Conservation (phyloP, 768 basidiomycete genomes). For the Paxillus ammoniavirescens region DNA sequence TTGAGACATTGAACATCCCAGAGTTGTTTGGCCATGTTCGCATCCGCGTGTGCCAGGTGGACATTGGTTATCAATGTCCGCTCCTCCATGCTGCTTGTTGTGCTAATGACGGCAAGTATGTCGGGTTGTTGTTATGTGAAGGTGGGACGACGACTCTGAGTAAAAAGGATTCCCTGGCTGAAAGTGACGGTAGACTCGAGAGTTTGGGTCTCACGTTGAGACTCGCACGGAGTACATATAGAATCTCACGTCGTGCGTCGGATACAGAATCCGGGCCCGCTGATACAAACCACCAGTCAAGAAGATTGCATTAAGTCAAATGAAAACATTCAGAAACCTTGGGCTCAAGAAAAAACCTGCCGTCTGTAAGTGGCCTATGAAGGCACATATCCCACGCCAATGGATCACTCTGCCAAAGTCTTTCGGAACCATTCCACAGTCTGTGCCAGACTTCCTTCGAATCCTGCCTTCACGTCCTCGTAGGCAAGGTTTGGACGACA, state of each 20-base stretch:
- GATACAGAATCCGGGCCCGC: no score
- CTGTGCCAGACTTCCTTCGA: constrained; percentile 43
- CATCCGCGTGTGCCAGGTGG: constrained; percentile 30
- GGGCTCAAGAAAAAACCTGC: neutral
- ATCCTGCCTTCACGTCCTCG: constrained; percentile 43
- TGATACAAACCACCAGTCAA: no score
- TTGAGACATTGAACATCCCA: constrained; percentile 33
- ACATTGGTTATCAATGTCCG: constrained; percentile 25
- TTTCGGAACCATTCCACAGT: constrained; percentile 42
- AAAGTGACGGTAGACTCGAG: no score
- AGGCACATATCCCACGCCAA: neutral
- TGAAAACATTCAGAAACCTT: no score
- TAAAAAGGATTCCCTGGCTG: no score
- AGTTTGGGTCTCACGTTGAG: no score
- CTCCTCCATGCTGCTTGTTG: constrained; percentile 1
- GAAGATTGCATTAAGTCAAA: no score
- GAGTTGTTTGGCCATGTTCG: constrained; percentile 22
- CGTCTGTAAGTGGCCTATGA: no score
- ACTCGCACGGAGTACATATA: no score
- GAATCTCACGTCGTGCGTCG: no score
- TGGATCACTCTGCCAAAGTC: constrained; percentile 23
- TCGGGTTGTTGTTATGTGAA: neutral
- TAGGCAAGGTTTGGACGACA: constrained; percentile 42
- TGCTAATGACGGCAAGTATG: neutral
- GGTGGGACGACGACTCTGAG: no score